Percentiles rank a stretch among this genome's conserved stretches.
Conservation (phyloP, 2,329 filamentous ascomycete species). For the Cordyceps tenuipes region DNA sequence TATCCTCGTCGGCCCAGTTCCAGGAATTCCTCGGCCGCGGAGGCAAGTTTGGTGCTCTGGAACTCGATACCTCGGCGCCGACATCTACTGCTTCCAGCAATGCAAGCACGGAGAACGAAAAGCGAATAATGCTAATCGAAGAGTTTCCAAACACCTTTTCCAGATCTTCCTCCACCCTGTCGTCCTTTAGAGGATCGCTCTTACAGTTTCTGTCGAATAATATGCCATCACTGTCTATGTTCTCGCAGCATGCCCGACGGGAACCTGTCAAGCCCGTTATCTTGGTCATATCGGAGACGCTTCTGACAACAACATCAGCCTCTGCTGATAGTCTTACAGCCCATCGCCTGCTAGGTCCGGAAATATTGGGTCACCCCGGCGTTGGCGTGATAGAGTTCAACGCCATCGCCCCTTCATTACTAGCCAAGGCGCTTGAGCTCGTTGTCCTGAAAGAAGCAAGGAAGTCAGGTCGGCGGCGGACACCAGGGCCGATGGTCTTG, state of each 20-base stretch:
- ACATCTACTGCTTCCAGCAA: slow-evolving; percentile 17
- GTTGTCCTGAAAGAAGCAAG: slow-evolving; percentile 79
- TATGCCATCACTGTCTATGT: slow-evolving; percentile 46
- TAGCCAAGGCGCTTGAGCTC: slow-evolving; percentile 75
- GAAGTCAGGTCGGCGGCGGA: slow-evolving; percentile 64
- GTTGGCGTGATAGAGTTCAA: slow-evolving; percentile 87
- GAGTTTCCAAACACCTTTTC: slow-evolving; percentile 74
- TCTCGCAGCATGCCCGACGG: slow-evolving; percentile 31
- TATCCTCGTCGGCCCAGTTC: slow-evolving; percentile 72
- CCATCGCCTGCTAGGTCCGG: slow-evolving; percentile 78
- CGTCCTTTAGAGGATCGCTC: slow-evolving; percentile 67
- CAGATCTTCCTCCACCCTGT: slow-evolving; percentile 53
- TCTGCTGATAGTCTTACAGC: slow-evolving; percentile 88
- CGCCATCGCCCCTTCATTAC: slow-evolving; percentile 74
- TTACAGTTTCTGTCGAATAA: slow-evolving; percentile 65
- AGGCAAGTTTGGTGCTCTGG: slow-evolving; percentile 69
- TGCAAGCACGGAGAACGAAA: slow-evolving; percentile 15
- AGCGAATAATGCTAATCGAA: slow-evolving; percentile 64
- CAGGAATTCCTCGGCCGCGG: slow-evolving; percentile 83
- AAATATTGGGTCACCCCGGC: slow-evolving; percentile 73
- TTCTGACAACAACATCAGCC: slow-evolving; percentile 76
- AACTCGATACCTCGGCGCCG: slow-evolving; percentile 31
- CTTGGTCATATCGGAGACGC: slow-evolving; percentile 84
- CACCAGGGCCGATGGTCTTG: slow-evolving; percentile 70
- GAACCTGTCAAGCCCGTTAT: slow-evolving; percentile 63